phyloP scores from a whole-genome alignment of 106 monocot genomes.

The Dioscorea dumetorum region DNA sequence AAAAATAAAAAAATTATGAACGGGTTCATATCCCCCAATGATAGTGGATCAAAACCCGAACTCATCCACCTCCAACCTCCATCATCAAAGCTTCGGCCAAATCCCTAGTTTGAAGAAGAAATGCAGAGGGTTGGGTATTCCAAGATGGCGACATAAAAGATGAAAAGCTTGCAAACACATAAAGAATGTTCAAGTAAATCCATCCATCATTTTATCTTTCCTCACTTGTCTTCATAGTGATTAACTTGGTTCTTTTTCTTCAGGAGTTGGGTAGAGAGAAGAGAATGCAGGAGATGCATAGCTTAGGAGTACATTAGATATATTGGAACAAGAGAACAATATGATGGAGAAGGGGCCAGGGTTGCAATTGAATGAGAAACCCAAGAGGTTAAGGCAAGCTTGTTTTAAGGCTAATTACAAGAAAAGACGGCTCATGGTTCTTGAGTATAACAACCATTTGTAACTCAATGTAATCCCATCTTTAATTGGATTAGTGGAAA shows the following conservation, averaged over 20 bases:
- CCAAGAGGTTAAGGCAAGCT: slow-evolving; percentile 75
- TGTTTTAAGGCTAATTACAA: slow-evolving; percentile 95
- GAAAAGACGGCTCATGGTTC: slow-evolving; percentile 39
- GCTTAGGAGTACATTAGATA: slow-evolving; percentile 31
- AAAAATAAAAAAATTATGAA: too few relatives aligned
- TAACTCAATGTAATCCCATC: too few relatives aligned
- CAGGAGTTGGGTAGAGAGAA: slow-evolving; percentile 42
- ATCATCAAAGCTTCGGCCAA: too few relatives aligned
- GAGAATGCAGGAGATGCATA: slow-evolving; percentile 29
- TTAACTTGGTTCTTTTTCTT: background rate
- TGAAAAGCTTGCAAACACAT: slow-evolving; percentile 75
- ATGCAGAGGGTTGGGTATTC: slow-evolving; percentile 71
- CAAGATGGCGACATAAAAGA: slow-evolving; percentile 73
- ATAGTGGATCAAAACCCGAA: too few relatives aligned
- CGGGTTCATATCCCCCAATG: too few relatives aligned
- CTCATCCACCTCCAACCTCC: too few relatives aligned
- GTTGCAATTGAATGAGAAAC: slow-evolving; percentile 47
- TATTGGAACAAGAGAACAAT: slow-evolving; percentile 51
- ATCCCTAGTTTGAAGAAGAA: slow-evolving; percentile 84
- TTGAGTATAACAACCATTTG: background rate
- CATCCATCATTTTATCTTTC: too few relatives aligned
- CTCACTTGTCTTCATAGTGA: too few relatives aligned
- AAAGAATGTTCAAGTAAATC: slow-evolving; percentile 53
- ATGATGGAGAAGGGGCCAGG: slow-evolving; percentile 53
- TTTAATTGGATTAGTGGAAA: too few relatives aligned